Conservation (phyloP, 257 asterid species). For the Solanum etuberosum region DNA sequence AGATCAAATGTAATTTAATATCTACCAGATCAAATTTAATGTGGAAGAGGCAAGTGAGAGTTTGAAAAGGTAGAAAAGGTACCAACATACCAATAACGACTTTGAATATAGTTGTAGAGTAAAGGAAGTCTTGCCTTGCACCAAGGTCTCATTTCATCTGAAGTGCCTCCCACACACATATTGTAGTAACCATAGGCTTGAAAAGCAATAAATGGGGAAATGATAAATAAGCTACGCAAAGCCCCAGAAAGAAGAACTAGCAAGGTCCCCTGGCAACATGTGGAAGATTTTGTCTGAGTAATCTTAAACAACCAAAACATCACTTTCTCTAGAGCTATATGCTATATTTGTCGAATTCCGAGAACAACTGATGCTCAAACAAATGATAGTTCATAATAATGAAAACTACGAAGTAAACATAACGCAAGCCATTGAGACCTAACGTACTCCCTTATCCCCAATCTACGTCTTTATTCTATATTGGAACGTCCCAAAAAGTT, state of each 20-base stretch:
- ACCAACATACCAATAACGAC: constrained; percentile 80
- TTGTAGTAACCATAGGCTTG: constrained; percentile 79
- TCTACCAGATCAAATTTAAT: not conserved
- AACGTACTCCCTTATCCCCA: not conserved
- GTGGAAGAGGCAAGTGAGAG: not conserved
- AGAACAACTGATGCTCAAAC: not conserved
- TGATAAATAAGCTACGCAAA: constrained; percentile 42
- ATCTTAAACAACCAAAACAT: not conserved
- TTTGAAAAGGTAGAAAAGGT: not conserved
- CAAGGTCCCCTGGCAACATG: constrained; percentile 34
- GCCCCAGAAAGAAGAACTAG: constrained; percentile 54
- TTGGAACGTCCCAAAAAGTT: not conserved
- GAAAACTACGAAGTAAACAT: not conserved
- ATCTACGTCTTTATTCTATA: not conserved
- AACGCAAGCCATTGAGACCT: not conserved
- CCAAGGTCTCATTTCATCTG: constrained; percentile 79
- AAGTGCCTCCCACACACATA: constrained; percentile 41
- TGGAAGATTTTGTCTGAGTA: not conserved
- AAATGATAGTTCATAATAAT: not conserved
- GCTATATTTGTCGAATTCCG: not conserved
- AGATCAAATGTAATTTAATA: not conserved
- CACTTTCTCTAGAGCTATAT: not conserved
- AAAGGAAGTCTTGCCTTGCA: constrained; percentile 89
- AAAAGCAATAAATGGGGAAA: constrained; percentile 58
- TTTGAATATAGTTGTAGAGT: constrained; percentile 83